Evolutionary conservation across 2,329 filamentous ascomycete species (phyloP).

Genomic region (Venturiaceae sp.): DNA sequence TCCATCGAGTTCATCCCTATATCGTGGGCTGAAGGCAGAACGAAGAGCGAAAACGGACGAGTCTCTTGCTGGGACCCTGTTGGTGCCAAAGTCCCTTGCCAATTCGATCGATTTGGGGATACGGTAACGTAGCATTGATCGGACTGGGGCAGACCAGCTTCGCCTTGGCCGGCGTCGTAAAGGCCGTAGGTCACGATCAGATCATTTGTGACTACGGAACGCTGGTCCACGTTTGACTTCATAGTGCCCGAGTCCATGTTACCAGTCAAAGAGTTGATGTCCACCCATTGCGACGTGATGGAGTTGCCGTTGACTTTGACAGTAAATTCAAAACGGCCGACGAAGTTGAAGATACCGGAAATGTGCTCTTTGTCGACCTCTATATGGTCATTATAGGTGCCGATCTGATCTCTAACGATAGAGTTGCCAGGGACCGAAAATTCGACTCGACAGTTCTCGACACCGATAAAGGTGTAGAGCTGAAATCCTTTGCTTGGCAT

Average conservation of each 20-base stretch:
- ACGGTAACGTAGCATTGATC: slow-evolving; percentile 39
- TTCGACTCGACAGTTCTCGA: slow-evolving; percentile 12
- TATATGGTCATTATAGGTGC: slow-evolving; percentile 18
- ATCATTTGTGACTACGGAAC: slow-evolving; percentile 21
- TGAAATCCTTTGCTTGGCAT: slow-evolving; percentile 26
- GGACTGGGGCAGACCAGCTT: slow-evolving; percentile 30
- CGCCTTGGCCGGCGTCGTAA: slow-evolving; percentile 38
- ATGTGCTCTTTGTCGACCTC: slow-evolving; percentile 38
- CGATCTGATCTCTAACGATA: neutral
- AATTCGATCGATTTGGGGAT: slow-evolving; percentile 31
- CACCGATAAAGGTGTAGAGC: slow-evolving; percentile 21
- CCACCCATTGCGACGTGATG: slow-evolving; percentile 33
- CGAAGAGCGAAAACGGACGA: slow-evolving; percentile 32
- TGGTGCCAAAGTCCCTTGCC: slow-evolving; percentile 35
- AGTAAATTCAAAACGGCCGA: slow-evolving; percentile 35
- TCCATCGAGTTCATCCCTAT: slow-evolving; percentile 44
- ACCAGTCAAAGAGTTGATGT: slow-evolving; percentile 38
- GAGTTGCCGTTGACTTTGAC: slow-evolving; percentile 28
- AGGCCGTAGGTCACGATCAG: slow-evolving; percentile 37
- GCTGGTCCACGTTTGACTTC: slow-evolving; percentile 21
- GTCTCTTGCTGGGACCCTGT: slow-evolving; percentile 27
- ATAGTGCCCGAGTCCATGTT: slow-evolving; percentile 30
- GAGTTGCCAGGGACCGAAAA: neutral
- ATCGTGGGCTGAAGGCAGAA: slow-evolving; percentile 38
- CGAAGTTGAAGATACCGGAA: slow-evolving; percentile 30